Percentiles rank a stretch among this genome's conserved stretches.
Evolutionary conservation across 1,284 basidiomycete genomes (phyloP).

Genomic region (Marasmius sp.): DNA sequence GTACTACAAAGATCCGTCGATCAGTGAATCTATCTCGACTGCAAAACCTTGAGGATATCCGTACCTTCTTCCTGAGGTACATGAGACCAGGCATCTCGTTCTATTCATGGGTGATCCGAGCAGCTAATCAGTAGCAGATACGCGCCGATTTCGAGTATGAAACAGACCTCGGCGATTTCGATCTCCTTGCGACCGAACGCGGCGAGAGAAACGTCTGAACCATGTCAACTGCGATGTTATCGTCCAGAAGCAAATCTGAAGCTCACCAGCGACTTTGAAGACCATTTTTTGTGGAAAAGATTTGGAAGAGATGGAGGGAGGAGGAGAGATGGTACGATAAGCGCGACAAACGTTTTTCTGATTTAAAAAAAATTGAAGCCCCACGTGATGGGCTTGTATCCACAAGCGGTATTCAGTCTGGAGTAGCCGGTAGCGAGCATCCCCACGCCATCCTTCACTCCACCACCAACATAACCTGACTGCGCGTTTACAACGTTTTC

Average conservation of each 20-base stretch:
- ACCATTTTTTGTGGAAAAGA: constrained; percentile 55
- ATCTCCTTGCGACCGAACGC: constrained; percentile 98
- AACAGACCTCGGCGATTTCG: constrained; percentile 87
- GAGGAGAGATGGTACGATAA: constrained; percentile 33
- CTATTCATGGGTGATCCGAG: constrained; percentile 32
- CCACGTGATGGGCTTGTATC: not conserved
- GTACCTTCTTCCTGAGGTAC: constrained; percentile 85
- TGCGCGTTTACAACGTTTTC: not conserved
- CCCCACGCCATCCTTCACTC: not conserved
- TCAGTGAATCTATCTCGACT: constrained; percentile 2
- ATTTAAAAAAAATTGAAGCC: not conserved
- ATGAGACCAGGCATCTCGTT: constrained; percentile 95
- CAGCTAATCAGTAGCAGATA: not conserved
- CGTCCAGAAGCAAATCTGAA: not conserved
- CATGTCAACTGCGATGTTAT: not conserved
- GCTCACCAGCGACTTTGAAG: constrained; percentile 80
- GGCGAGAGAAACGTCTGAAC: constrained; percentile 89
- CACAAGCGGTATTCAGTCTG: not conserved
- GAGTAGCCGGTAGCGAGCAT: not conserved
- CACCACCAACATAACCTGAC: not conserved
- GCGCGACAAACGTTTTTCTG: constrained; percentile 24
- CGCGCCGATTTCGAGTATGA: constrained; percentile 4
- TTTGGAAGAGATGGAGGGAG: constrained; percentile 33
- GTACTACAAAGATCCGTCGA: constrained; percentile 54
- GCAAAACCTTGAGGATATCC: not conserved